Evolutionary conservation across 2,329 filamentous ascomycete species (phyloP), one percentile per base, ranked within the genome.

Genomic region (Pseudogymnoascus sp.): DNA sequence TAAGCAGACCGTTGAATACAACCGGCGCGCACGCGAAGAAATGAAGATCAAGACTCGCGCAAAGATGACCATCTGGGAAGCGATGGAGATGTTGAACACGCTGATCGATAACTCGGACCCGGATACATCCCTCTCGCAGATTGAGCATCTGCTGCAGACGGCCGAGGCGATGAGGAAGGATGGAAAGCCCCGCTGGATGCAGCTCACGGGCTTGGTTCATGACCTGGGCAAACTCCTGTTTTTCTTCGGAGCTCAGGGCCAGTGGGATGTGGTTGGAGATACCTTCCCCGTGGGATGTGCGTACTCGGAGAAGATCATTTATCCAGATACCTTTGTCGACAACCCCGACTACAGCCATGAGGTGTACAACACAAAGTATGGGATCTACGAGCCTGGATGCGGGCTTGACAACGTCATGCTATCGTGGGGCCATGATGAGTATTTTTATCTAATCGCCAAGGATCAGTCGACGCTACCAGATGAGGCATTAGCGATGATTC

Each of bases 211-310:
- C 12, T 77, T 90, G 23, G 85, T 90, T 72, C 87, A 90, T 73
- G 87, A 90, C 69, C 78, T 90, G 1, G 87, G 87, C 72, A 90
- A 90, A 75, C 80, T 90, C 19, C 80, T 90, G 64, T 88, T 84
- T 76, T 89, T 89, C 76, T 87, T 87, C 75, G 88, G 83, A 64
- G 89, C 88, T 21, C 76, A 86, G 68, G 90, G 90, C 61, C 90
- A 95, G 75, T 95, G 90, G 90, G 89, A 94, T 69, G 89, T 94
- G 2, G 90, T 95, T 23, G 90, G 90, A 60, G 87, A 90, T 73
- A 90, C 86, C 1, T 90, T 90, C 74, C 85, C 86, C 58, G 85
- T 90, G 37, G 87, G 87, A 67, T 89, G 86, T 72, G 80, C 80
- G 63, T 83, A 88, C 15, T 69, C 68, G 38, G 80, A 88, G 72